phyloP scores from a whole-genome alignment of 305 asterid species.

The Fraxinus velutina region DNA sequence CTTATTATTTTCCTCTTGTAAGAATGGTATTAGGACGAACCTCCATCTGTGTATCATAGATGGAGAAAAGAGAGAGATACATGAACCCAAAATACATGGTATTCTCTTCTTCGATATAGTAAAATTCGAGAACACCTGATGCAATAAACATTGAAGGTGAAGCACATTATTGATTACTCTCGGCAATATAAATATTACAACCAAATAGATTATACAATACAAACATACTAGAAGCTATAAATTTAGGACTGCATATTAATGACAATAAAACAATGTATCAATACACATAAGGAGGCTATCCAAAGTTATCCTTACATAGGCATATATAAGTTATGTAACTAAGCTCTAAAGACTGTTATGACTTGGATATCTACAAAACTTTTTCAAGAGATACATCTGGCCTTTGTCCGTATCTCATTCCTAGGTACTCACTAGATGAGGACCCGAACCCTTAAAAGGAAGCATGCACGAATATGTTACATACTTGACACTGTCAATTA shows the following conservation, averaged over 20 bases:
- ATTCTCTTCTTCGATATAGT: not conserved
- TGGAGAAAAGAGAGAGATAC: not conserved
- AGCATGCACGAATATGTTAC: slow-evolving; percentile 94
- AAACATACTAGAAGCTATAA: not conserved
- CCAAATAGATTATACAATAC: not conserved
- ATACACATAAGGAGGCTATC: not conserved
- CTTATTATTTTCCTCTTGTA: not conserved
- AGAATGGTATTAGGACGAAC: not conserved
- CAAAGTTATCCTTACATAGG: slow-evolving; percentile 11
- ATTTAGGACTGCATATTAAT: not conserved
- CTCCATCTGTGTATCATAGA: not conserved
- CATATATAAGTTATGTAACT: slow-evolving; percentile 24
- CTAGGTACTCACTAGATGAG: slow-evolving; percentile 61
- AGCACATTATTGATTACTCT: not conserved
- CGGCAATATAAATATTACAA: not conserved
- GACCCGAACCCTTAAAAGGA: slow-evolving; percentile 68
- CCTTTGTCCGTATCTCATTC: slow-evolving; percentile 9
- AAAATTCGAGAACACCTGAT: not conserved
- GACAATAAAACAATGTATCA: not conserved
- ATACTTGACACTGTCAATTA: slow-evolving; percentile 82
- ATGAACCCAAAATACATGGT: not conserved
- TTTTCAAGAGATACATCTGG: slow-evolving; percentile 10
- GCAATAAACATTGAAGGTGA: not conserved
- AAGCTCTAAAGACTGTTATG: slow-evolving; percentile 19
- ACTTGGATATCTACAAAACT: slow-evolving; percentile 54